A percentile compares a stretch with the other conserved stretches of the same genome.
These are phyloP conservation scores for Apiospora hydei DNA, from an alignment of 2,329 filamentous ascomycete species.

Conservation along the genomic window DNA sequence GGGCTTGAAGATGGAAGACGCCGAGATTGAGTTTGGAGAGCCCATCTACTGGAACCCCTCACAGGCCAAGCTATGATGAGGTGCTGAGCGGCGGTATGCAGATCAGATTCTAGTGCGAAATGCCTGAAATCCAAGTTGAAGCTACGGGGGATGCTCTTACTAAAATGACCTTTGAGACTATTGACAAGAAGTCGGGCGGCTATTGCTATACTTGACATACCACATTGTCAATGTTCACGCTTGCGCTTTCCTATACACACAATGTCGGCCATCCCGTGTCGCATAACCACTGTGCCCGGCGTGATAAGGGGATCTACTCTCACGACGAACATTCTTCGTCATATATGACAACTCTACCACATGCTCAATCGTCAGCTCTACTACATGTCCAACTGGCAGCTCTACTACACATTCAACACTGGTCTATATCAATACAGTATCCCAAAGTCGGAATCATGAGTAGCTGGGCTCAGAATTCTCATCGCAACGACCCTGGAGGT, in stretches of 20 bases:
- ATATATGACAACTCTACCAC: background rate
- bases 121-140: background rate
- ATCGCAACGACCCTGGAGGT: background rate
- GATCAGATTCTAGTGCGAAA: background rate
- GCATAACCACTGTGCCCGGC: background rate
- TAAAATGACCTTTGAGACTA: background rate
- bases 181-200: background rate
- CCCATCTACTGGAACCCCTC: slow-evolving; percentile 25
- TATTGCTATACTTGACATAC: background rate
- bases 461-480: background rate
- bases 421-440: background rate
- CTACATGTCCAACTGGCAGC: background rate
- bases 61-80: slow-evolving; percentile 2
- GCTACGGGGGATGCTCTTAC: background rate
- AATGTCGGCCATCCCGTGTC: background rate
- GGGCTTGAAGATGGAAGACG: slow-evolving; percentile 41
- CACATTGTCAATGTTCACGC: background rate
- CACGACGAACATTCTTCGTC: background rate
- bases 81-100: background rate
- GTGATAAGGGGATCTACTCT: background rate
- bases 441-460: background rate
- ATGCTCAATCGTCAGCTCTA: background rate
- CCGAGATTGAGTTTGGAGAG: slow-evolving; percentile 40
- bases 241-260: background rate
- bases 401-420: background rate